Base-by-base conservation (phyloP, 1,284 basidiomycete genomes). In the Neolentinus lepideus region DNA sequence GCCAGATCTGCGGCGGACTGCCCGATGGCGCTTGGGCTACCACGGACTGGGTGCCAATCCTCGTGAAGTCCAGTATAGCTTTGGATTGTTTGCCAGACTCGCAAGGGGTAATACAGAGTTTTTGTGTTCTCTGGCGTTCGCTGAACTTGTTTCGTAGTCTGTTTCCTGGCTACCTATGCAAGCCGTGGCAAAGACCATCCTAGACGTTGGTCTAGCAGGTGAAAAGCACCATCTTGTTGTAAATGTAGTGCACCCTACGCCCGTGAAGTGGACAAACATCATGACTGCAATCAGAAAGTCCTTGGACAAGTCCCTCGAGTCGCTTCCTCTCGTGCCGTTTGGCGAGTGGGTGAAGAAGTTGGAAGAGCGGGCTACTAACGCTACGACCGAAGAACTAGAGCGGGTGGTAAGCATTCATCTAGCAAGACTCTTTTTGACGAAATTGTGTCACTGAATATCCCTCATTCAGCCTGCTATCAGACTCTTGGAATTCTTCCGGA, bases 31-130 rank as follows among this genome's bases (percentile, higher is more conserved):
- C 62, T 4, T 72, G 71, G 71, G 56, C 66, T 2, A 62, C 58
- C 16, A 65, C 62, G 0, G 68, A 71, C n/a, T 71, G 68, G 67
- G 56, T 72, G 1, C 69, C 71, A 1, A 64, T 67, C 24, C 52
- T 71, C 1, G 60, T 71, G 51, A 62, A 64, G 45, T 68, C 68
- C 0, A 67, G 66, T 14, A 31, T 65, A 1, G 56, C 60, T 11
- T 60, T 70, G 3, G 62, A 62, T 1, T 64, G 54, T 16, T 55
- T 75, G 11, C 69, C 71, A 1, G 60, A 61, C 3, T 46, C 55
- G 0, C 38, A 48, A 0, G 66, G 69, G 29, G 67, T 71, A 21
- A 43, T 43, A 3, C 16, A 14, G 21, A 31, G 56, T 1, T 11
- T 35, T 14, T 43, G 14, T 53, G n/a, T 11, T 22, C 45, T 45